Evolutionary conservation across 2,329 filamentous ascomycete species (phyloP).

Genomic region (Neonectria punicea): DNA sequence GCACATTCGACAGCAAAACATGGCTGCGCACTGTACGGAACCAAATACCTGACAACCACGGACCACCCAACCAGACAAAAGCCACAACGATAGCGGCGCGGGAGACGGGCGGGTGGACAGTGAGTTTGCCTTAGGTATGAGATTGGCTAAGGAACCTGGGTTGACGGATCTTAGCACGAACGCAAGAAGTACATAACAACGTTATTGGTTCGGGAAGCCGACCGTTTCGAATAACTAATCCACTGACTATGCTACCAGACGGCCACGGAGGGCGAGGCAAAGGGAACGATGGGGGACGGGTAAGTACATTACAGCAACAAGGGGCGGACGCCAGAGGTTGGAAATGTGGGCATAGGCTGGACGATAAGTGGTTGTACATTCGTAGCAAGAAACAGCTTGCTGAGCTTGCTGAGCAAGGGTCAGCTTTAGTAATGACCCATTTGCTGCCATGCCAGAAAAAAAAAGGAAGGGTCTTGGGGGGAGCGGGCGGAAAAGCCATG

Average conservation of each 20-base stretch:
- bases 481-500: constrained; percentile 9
- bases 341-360: constrained; percentile 17
- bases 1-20: neutral
- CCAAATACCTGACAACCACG: neutral
- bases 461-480: constrained; percentile 19
- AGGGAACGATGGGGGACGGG: constrained; percentile 23
- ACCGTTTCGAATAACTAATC: too few relatives aligned
- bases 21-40: neutral
- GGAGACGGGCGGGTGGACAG: constrained; percentile 6
- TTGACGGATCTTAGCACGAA: neutral
- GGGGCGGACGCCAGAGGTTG: constrained; percentile 13
- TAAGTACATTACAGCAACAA: constrained; percentile 30
- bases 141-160: constrained; percentile 9
- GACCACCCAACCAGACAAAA: neutral
- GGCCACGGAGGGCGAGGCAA: constrained; percentile 9
- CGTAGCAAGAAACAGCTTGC: neutral
- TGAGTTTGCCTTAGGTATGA: constrained; percentile 14
- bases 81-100: neutral
- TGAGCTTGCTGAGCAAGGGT: constrained; percentile 13
- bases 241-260: neutral
- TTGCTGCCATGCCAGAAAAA: constrained; percentile 11
- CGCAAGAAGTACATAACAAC: neutral
- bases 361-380: constrained; percentile 1
- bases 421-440: constrained; percentile 19
- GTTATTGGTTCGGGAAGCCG: neutral